phyloP scores from a whole-genome alignment of 495 filamentous ascomycete genomes.

The Parathielavia appendiculata region DNA sequence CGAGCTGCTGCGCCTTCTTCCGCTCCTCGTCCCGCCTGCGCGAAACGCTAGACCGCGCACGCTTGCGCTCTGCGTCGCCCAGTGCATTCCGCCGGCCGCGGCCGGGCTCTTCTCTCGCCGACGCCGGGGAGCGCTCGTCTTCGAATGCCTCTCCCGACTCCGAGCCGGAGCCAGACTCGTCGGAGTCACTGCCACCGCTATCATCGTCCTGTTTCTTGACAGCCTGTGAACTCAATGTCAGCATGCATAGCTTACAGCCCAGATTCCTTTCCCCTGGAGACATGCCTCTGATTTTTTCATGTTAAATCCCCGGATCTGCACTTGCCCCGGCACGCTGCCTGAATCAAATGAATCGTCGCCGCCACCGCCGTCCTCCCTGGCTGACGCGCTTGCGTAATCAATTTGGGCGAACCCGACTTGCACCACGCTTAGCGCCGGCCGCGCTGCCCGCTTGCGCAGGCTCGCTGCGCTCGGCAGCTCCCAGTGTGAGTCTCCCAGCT shows the following conservation, averaged over 20 bases:
- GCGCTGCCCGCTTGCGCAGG: slow-evolving; percentile 18
- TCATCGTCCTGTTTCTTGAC: slow-evolving; percentile 16
- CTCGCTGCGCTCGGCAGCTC: slow-evolving; percentile 50
- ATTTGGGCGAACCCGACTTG: slow-evolving; percentile 49
- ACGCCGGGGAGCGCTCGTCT: slow-evolving; percentile 1
- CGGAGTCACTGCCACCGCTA: slow-evolving; percentile 20
- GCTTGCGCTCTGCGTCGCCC: slow-evolving; percentile 15
- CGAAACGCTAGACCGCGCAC: slow-evolving; percentile 24
- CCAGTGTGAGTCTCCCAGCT: slow-evolving; percentile 84
- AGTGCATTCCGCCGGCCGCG: slow-evolving; percentile 21
- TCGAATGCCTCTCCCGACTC: slow-evolving; percentile 13
- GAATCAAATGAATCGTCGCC: slow-evolving; percentile 16
- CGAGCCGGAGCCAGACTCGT: slow-evolving; percentile 8
- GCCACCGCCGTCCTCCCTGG: slow-evolving; percentile 15
- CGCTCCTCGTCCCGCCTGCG: slow-evolving; percentile 36
- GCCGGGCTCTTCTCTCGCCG: slow-evolving; percentile 8
- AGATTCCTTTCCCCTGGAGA: neutral
- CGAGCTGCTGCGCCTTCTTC: slow-evolving; percentile 41
- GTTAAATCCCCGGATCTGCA: slow-evolving; percentile 37
- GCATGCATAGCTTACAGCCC: neutral
- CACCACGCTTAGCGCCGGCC: slow-evolving; percentile 40
- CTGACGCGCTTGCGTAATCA: slow-evolving; percentile 25
- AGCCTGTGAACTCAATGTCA: neutral
- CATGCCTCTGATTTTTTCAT: slow-evolving; percentile 40
- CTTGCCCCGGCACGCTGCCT: slow-evolving; percentile 8